Base-by-base conservation (phyloP, 495 filamentous ascomycete species). In the Talaromyces stipitatus region DNA sequence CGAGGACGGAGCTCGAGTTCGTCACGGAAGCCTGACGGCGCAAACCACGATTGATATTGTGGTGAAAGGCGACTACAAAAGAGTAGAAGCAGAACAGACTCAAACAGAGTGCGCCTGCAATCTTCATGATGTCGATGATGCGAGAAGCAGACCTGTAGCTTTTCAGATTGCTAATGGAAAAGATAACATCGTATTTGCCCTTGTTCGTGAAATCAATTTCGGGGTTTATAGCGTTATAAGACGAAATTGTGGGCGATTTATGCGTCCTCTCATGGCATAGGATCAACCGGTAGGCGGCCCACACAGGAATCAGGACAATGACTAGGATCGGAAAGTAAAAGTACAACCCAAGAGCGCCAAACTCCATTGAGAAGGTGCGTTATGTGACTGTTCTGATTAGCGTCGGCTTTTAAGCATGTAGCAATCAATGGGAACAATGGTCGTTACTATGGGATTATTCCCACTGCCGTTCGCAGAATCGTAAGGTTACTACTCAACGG, bases 1-100 rank as follows among this genome's bases (percentile, higher is more conserved):
- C 75, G 22, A 86, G 68, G 5, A 60, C 38, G 4, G 50, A 58
- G 7, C 60, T 61, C n/a, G 64, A 58, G 9, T 54, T 58, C 7
- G 58, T 38, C 10, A 47, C 10, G 12, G 63, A 47, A 9, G 32
- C 16, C 16, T 59, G 57, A 29, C 46, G 54, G 36, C 38, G 41
- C 16, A 33, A 58, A 9, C 27, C n/a, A 55, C 30, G 23, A 12
- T 18, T 29, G 2, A 16, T 5, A 29, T 32, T 23, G 18, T 28
- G 23, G 20, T 45, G 29, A n/a, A 45, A 43, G 9, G 54, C 54
- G 14, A 22, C 33, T 16, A 29, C 54, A n/a, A 43, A 41, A n/a
- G 54, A 45, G 26, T 55, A 55, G 14, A 55, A 46, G 54, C 54
- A 33, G 10, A 43, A 26, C 22, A 55, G 54, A 14, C 54, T 33